Conservation (phyloP, 148 eudicot genomes). For the Dysphania ambrosioides region DNA sequence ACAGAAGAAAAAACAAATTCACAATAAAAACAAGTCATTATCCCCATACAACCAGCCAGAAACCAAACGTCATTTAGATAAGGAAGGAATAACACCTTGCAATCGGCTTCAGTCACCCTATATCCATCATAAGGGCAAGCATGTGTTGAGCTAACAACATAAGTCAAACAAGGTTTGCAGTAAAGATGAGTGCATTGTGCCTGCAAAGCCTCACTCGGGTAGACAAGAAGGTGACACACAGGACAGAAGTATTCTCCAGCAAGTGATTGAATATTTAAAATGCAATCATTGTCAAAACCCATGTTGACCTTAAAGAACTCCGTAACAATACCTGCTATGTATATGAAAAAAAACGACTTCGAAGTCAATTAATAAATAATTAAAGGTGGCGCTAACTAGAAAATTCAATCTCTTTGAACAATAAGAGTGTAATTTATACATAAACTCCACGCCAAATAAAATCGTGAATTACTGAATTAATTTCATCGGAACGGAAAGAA, state of each 20-base stretch:
- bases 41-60: conserved; percentile 6
- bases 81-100: conserved; percentile 50
- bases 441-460: background rate
- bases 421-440: background rate
- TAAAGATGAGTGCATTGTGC: conserved; percentile 85
- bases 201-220: conserved; percentile 87
- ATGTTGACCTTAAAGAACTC: conserved; percentile 33
- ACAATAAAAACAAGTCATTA: conserved; percentile 15
- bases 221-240: conserved; percentile 85
- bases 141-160: conserved; percentile 63
- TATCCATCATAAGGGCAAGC: conserved; percentile 97
- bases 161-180: conserved; percentile 85
- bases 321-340: conserved; percentile 12
- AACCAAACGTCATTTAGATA: conserved; percentile 2
- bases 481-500: background rate
- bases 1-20: conserved; percentile 12
- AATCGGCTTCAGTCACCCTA: conserved; percentile 81
- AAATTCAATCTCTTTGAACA: background rate
- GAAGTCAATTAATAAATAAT: background rate
- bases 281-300: conserved; percentile 98
- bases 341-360: conserved; percentile 4
- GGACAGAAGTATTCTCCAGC: conserved; percentile 93
- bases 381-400: background rate
- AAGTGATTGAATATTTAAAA: conserved; percentile 68
- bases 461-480: background rate